Base-by-base conservation (phyloP, 1,284 basidiomycete genomes). In the Trichosporon coremiiforme region DNA sequence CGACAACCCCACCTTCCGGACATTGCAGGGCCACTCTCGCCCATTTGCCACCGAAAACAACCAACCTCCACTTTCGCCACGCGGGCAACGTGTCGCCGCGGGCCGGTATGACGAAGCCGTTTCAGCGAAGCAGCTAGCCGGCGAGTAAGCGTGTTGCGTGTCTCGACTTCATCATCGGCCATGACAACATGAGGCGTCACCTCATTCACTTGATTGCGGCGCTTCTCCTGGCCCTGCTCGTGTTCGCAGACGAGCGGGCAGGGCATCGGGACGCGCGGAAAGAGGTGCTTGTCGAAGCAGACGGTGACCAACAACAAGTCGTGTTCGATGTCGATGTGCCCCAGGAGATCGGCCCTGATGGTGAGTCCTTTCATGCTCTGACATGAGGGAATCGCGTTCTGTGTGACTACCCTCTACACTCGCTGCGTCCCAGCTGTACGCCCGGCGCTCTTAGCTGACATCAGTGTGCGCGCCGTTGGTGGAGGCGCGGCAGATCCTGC, bases 401-500 rank as follows among this genome's bases (percentile, higher is more conserved):
- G 41, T 5, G 13, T 13, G 5, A 2, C 10, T 38, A 2, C 22
- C 9, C 6, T 4, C 12, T 7, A 20, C 45, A 4, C 7, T 20
- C n/a, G 9, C 36, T 3, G 36, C 12, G 3, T 38, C 36, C 10
- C 36, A 38, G 36, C 36, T 38, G 10, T 36, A 10, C 10, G 35
- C 35, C 10, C 1, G 41, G 17, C 12, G 41, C 5, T 45, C 15
- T 8, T 8, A 29, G 33, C 68, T 71, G 31, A 67, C 60, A 13
- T 5, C 71, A 73, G 72, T 64, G 1, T 81, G 80, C 65, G 68
- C 69, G 2, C 72, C 78, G 2, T 68, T 82, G 5, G 38, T 50
- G 60, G 76, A 78, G 25, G 79, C 79, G 13, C 73, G 75, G 22
- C 66, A 67, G 2, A 75, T 80, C 15, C 70, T 80, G 13, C 53